phyloP scores from a whole-genome alignment of 257 asterid genomes.

The Gardenia jasminoides region DNA sequence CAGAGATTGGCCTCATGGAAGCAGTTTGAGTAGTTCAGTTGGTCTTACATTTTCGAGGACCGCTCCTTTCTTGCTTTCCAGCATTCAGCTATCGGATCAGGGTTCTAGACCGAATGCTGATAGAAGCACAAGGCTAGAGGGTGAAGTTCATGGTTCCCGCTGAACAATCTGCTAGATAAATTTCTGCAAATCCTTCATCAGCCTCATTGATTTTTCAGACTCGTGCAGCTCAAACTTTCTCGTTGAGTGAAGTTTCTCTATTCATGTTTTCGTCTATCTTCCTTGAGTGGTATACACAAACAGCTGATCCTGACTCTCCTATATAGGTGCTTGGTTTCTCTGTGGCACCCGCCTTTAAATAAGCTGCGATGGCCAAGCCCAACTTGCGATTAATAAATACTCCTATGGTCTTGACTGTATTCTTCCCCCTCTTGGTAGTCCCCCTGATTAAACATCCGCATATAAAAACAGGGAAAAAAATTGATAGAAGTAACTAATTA shows the following conservation, averaged over 20 bases:
- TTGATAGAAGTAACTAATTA: no score
- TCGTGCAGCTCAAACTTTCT: not conserved
- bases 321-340: not conserved
- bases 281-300: not conserved
- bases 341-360: not conserved
- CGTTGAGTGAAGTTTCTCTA: not conserved
- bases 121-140: conserved; percentile 13
- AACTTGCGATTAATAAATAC: not conserved
- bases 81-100: conserved; percentile 1
- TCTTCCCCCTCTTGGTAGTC: not conserved
- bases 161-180: not conserved
- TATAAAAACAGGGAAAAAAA: no score
- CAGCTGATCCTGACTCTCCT: not conserved
- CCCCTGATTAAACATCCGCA: no score
- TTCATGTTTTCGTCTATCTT: not conserved
- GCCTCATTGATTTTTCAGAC: not conserved
- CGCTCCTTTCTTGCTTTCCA: conserved; percentile 18
- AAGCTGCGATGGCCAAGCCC: not conserved
- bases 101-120: not conserved
- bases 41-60: conserved; percentile 27
- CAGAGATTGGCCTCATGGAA: conserved; percentile 27
- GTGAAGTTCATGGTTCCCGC: not conserved
- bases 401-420: no score
- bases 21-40: conserved; percentile 30
- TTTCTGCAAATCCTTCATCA: not conserved